Base-by-base conservation (phyloP, 768 basidiomycete genomes). In the Boletus rubescentipes region DNA sequence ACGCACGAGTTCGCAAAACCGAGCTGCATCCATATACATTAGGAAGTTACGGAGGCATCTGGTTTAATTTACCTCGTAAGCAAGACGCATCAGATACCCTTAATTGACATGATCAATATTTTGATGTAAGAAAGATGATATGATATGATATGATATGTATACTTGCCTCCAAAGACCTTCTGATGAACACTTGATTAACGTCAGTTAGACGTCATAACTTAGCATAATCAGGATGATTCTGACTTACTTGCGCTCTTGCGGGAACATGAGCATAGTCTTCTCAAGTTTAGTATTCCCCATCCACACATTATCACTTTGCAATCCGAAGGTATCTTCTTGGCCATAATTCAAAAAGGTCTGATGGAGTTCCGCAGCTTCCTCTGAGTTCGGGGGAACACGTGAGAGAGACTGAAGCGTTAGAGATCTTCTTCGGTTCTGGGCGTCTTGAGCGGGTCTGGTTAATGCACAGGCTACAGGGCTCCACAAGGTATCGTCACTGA, bases 171-270 rank as follows among this genome's bases (percentile, higher is more conserved):
- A 61, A 93, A 93, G 14, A 92, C 76, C 67, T 93, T 93, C 53
- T 86, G 85, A 65, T 93, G 91, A 4, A 92, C 78, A 58, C 87
- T 89, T 49, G 14, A 4, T 46, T 15, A 12, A 48, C 18, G 39
- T 55, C 14, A 58, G 32, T 18, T 41, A 12, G 20, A 37, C 3
- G 4, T 31, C 26, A 35, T 44, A 12, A 20, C n/a, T n/a, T n/a
- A n/a, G n/a, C 36, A 46, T 3, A 21, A 42, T 14, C 2, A n/a
- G 34, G n/a, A 53, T n/a, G 10, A 36, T 44, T 43, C 2, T 3
- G 6, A 72, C 84, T 64, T 54, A 88, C 87, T 91, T 92, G 63
- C 89, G 79, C 65, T 90, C 89, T 72, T 91, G 90, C 0, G 89
- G 90, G 65, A 91, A 90, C 87, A 91, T 91, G 29, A 91, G 71